Conservation (phyloP, 108 stramenopile species). For the Pseudonitzschia pungens region DNA sequence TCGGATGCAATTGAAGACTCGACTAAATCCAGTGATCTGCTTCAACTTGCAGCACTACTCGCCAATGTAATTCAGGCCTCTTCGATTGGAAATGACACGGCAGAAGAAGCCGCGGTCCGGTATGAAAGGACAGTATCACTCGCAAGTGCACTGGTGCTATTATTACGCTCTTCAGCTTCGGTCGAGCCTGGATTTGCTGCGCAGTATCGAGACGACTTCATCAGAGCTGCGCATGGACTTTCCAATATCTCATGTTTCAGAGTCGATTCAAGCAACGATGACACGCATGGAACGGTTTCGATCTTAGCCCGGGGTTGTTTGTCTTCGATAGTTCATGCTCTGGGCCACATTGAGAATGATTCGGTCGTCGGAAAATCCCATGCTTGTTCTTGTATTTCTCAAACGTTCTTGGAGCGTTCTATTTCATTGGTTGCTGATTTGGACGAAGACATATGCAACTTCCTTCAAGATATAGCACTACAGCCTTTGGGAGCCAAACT, state of each 20-base stretch:
- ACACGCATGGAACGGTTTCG: constrained; percentile 30
- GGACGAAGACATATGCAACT: constrained; percentile 45
- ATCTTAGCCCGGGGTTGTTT: constrained; percentile 45
- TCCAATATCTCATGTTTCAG: constrained; percentile 14
- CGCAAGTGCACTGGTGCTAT: constrained; percentile 38
- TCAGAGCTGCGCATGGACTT: constrained; percentile 27
- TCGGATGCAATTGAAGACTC: background rate
- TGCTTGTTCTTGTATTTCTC: constrained; percentile 19
- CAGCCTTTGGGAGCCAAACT: constrained; percentile 44
- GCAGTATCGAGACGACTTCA: constrained; percentile 22
- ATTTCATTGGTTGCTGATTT: constrained; percentile 33
- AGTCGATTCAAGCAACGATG: constrained; percentile 13
- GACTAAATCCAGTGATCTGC: constrained; percentile 17
- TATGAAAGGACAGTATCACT: constrained; percentile 35
- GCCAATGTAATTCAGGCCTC: constrained; percentile 24
- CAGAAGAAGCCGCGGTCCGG: constrained; percentile 23
- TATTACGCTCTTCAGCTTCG: constrained; percentile 21
- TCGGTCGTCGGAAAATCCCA: constrained; percentile 11
- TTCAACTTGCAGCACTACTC: constrained; percentile 18
- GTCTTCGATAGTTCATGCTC: constrained; percentile 29
- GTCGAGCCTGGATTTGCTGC: constrained; percentile 21
- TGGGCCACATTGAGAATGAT: constrained; percentile 30
- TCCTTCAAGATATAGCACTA: constrained; percentile 53
- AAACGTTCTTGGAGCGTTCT: constrained; percentile 27
- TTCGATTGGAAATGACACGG: constrained; percentile 20